Evolutionary conservation across 805 yeast genomes (phyloP), one percentile per base, ranked within the genome.

Genomic region (Kodamaea restingae): DNA sequence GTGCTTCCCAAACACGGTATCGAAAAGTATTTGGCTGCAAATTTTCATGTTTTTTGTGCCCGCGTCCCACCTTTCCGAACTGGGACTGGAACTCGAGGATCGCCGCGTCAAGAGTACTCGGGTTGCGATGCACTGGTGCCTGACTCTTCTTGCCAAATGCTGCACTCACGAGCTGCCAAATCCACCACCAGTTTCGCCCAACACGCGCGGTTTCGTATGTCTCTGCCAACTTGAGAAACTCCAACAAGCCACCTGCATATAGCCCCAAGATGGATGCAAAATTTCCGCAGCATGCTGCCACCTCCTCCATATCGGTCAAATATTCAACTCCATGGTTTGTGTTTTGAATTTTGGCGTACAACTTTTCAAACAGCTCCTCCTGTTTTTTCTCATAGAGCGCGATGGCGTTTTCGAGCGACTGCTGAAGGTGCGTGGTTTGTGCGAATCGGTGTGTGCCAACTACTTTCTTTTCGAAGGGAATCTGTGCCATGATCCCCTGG

Each of bases 221-320:
- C 9, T 65, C 67, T 25, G 79, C 54, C 7, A 67, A 46, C 9
- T 61, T 61, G 27, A 84, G 56, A 43, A 80, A 76, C 2, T 58
- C 61, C 15, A 59, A 52, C 36, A 85, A 58, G 45, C 83, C 88
- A 25, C 65, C 65, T 1, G 87, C 78, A 47, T 78, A 79, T 40
- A 82, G 77, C 2, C 77, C 73, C 27, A 87, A 55, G 17, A 84
- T 67, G 25, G 80, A 75, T 1, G 90, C 71, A 52, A 85, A 85
- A 54, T 85, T 84, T 1, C 90, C 91, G 63, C 93, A 84, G 33
- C 85, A 76, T 0, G 95, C 95, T 1, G 90, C 84, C 3, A 85
- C 83, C 47, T 84, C 88, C 59, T 85, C 95, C 49, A 81, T 84
- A 43, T 80, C 82, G 1, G 81, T 70, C 43, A 70, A 74, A 29